These are phyloP conservation scores for Psilocybe cyanescens DNA, from an alignment of 768 basidiomycete species.

Conservation along the genomic window DNA sequence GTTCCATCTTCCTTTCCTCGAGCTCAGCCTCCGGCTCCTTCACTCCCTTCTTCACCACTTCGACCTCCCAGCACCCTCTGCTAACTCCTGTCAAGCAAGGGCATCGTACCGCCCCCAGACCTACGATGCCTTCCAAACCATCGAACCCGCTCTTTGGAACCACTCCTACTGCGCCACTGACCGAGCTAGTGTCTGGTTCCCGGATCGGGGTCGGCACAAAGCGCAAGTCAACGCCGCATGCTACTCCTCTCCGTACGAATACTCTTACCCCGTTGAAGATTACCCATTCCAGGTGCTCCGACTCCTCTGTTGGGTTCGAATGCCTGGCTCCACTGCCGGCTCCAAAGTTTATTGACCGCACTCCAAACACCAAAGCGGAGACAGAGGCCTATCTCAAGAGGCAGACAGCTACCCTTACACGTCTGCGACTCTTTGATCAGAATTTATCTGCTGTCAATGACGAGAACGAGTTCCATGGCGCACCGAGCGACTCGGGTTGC, in stretches of 20 bases:
- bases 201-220: constrained; percentile 58
- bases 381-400: constrained; percentile 50
- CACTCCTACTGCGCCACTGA: constrained; percentile 18
- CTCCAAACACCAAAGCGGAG: constrained; percentile 58
- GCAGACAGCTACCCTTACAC: constrained; percentile 69
- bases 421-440: constrained; percentile 61
- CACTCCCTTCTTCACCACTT: constrained; percentile 46
- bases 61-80: constrained; percentile 53
- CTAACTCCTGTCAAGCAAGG: constrained; percentile 63
- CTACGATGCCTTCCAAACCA: constrained; percentile 43
- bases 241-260: constrained; percentile 60
- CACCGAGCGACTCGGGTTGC: constrained; percentile 55
- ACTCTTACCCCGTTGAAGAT: constrained; percentile 53
- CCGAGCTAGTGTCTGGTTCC: constrained; percentile 25
- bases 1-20: constrained; percentile 59
- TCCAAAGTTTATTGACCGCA: constrained; percentile 50
- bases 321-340: constrained; percentile 58
- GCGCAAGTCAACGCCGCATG: constrained; percentile 60
- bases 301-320: constrained; percentile 50
- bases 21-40: constrained; percentile 35
- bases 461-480: constrained; percentile 34
- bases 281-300: constrained; percentile 34
- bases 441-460: constrained; percentile 50
- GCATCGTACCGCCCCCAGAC: constrained; percentile 41
- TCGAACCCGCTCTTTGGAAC: constrained; percentile 30